Base-by-base conservation (phyloP, 345 rosid species). In the Anastatica hierochuntica region DNA sequence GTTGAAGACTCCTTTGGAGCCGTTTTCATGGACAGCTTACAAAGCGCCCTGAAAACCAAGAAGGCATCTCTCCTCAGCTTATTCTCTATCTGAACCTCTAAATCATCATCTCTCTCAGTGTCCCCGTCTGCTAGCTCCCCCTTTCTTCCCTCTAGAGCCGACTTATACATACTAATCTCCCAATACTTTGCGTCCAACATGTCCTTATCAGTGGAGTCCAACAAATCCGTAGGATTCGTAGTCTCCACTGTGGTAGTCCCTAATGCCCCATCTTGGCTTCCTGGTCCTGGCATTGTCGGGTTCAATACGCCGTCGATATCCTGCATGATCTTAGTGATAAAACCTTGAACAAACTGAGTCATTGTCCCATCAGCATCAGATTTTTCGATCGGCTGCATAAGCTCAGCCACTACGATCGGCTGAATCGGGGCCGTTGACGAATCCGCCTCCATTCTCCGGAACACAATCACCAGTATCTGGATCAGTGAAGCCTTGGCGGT, bases 121-220 rank as follows among this genome's bases (percentile, higher is more conserved):
- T 88, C 95, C 13, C 80, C 94, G n/a, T 83, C 96, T 1, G 75
- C 83, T 66, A 92, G 69, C 62, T 92, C 96, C 23, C 94, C 96
- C 62, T 92, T 92, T 71, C 98, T 79, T 52, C 95, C 98, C 72
- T 92, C 98, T 44, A 92, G 62, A 1, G 98, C 98, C 1, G 96
- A 82, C 77, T 92, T 88, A 20, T 92, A 92, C 96, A 92, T 84
- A 68, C 98, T 92, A 49, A 92, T 92, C 84, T 92, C 98, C 98
- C 98, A 92, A 66, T 92, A 92, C 72, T 92, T 92, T 3, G 98
- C 98, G 49, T 92, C 98, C 73, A 92, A 61, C 96, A 88, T 88
- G 39, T 88, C 96, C 79, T 84, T 88, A 67, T 84, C 96, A 6
- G 77, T 79, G 14, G 88, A 82, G 55, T 82, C 88, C 59, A 82